These are phyloP conservation scores for Hyaloscypha bicolor DNA, from an alignment of 495 filamentous ascomycete genomes.

Conservation along the genomic window DNA sequence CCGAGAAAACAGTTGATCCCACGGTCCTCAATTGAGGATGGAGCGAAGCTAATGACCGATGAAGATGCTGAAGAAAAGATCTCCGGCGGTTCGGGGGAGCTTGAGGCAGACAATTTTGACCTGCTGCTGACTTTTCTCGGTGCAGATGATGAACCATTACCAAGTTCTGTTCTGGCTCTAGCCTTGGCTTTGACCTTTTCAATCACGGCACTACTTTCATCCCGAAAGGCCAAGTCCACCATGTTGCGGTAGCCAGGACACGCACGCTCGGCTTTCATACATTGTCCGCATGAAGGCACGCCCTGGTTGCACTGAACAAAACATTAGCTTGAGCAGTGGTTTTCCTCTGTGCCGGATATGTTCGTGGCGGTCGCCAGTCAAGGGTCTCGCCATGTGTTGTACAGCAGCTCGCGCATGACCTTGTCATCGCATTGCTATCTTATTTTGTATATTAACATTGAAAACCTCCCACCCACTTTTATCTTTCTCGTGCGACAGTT, in stretches of 20 bases:
- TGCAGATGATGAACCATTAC: not conserved
- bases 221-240: slow-evolving; percentile 69
- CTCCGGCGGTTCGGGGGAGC: not conserved
- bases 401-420: no score
- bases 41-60: not conserved
- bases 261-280: slow-evolving; percentile 56
- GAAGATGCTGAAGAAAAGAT: not conserved
- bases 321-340: not conserved
- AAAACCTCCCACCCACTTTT: slow-evolving; percentile 32
- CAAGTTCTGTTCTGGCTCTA: not conserved
- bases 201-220: slow-evolving; percentile 68
- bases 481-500: slow-evolving; percentile 59
- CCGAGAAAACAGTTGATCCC: slow-evolving; percentile 48
- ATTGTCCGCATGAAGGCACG: slow-evolving; percentile 65
- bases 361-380: not conserved
- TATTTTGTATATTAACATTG: no score
- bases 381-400: not conserved
- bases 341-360: not conserved
- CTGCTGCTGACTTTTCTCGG: not conserved
- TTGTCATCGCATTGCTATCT: no score
- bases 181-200: slow-evolving; percentile 55
- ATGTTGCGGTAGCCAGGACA: slow-evolving; percentile 74
- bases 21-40: slow-evolving; percentile 36
- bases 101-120: not conserved
- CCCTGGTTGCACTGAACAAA: slow-evolving; percentile 62